phyloP scores from a whole-genome alignment of 148 eudicot species.

The Dianthus caryophyllus region DNA sequence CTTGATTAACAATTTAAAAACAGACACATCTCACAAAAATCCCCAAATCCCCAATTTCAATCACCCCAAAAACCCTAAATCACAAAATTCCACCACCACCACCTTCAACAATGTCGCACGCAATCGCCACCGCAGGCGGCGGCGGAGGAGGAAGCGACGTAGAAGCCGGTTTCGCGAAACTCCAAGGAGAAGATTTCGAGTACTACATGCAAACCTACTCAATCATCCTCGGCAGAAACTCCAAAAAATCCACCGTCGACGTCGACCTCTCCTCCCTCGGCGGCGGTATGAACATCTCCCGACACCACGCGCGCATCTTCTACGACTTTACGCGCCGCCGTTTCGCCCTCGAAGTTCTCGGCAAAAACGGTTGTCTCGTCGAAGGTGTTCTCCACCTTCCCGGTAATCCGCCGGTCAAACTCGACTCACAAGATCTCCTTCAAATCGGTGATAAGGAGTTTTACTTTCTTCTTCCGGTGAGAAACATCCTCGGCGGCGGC shows the following conservation, averaged over 20 bases:
- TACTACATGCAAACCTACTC: constrained; percentile 97
- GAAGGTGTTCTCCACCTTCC: constrained; percentile 90
- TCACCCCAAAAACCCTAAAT: background rate
- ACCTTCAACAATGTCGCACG: constrained; percentile 23
- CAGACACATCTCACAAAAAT: background rate
- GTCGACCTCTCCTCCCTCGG: constrained; percentile 88
- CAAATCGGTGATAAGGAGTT: constrained; percentile 95
- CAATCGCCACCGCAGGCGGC: background rate
- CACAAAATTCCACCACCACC: background rate
- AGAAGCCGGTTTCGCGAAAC: constrained; percentile 92
- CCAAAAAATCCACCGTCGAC: constrained; percentile 83
- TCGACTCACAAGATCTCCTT: constrained; percentile 79
- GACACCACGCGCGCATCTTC: constrained; percentile 95
- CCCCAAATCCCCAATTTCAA: background rate
- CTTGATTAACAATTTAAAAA: too few relatives aligned
- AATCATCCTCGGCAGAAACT: constrained; percentile 76
- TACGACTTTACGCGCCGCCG: constrained; percentile 94
- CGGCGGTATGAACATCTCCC: constrained; percentile 98
- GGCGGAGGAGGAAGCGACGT: constrained; percentile 61
- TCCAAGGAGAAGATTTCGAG: constrained; percentile 97
- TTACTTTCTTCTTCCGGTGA: constrained; percentile 64
- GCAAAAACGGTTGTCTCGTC: constrained; percentile 89
- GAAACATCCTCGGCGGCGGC: constrained; percentile 73
- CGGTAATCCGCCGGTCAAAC: constrained; percentile 67
- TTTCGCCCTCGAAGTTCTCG: constrained; percentile 83